A percentile compares a stretch with the other conserved stretches of the same genome.
Evolutionary conservation across 305 asterid species (phyloP).

Genomic region (Caryopteris hybrid): DNA sequence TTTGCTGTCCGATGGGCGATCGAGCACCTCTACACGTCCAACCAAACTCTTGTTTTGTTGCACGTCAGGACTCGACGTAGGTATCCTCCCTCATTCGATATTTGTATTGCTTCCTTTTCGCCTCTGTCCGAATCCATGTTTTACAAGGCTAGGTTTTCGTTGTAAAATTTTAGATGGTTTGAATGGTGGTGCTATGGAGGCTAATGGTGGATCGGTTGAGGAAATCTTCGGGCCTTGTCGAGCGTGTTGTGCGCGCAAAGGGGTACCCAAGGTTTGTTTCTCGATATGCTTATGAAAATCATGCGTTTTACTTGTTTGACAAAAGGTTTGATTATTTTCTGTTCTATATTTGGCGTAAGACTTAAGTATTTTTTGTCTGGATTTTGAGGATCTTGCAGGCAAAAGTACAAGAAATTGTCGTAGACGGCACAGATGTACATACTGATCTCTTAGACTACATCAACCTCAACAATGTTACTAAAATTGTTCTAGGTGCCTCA

Average conservation of each 20-base stretch:
- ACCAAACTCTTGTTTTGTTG: constrained; percentile 37
- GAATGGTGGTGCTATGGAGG: constrained; percentile 20
- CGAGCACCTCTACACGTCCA: constrained; percentile 37
- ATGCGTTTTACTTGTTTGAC: neutral
- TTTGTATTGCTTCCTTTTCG: neutral
- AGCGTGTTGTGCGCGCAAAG: constrained; percentile 57
- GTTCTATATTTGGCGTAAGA: neutral
- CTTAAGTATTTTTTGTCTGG: neutral
- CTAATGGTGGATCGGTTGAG: constrained; percentile 26
- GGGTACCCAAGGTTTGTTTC: constrained; percentile 31
- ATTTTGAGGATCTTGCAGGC: constrained; percentile 35
- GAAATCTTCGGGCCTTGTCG: constrained; percentile 47
- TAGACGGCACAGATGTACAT: constrained; percentile 55
- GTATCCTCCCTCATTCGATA: constrained; percentile 26
- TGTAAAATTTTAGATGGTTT: constrained; percentile 16
- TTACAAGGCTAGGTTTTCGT: too few relatives aligned
- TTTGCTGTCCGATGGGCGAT: constrained; percentile 63
- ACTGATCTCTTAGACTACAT: constrained; percentile 57
- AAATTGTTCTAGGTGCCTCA: constrained; percentile 73
- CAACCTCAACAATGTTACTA: constrained; percentile 34
- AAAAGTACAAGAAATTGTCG: constrained; percentile 41
- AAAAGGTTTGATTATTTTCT: neutral
- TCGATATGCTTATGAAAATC: neutral
- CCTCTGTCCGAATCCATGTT: neutral
- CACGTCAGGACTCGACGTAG: constrained; percentile 54